Evolutionary conservation across 1,284 basidiomycete genomes (phyloP).

Genomic region (Leccinum subrobustum): DNA sequence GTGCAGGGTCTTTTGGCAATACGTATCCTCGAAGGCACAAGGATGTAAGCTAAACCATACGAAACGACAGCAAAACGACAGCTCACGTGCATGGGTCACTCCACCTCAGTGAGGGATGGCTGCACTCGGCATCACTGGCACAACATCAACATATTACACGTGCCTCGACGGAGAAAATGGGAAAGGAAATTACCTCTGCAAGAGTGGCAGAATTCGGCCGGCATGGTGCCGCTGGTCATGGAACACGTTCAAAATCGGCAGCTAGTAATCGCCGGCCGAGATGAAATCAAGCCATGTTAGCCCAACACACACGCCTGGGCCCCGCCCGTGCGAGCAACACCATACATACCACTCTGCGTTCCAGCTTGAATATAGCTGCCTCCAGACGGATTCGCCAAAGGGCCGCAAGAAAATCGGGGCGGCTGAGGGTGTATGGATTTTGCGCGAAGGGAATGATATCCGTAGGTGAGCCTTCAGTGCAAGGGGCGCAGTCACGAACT

Average conservation of each 20-base stretch:
- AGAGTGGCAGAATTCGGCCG: background rate
- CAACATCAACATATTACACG: background rate
- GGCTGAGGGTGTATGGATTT: background rate
- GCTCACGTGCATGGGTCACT: background rate
- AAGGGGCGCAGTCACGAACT: background rate
- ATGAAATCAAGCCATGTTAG: background rate
- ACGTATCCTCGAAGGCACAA: background rate
- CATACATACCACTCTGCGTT: constrained; percentile 31
- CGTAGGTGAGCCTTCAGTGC: background rate
- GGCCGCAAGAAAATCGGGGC: constrained; percentile 15
- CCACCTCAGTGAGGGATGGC: background rate
- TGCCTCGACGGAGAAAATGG: background rate
- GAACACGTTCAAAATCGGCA: constrained; percentile 27
- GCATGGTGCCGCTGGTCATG: background rate
- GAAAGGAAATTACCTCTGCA: constrained; percentile 6
- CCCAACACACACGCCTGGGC: background rate
- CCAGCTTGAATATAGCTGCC: constrained; percentile 20
- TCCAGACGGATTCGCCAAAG: constrained; percentile 23
- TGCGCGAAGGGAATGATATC: background rate
- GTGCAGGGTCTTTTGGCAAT: background rate
- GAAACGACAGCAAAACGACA: background rate
- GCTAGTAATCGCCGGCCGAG: constrained; percentile 4
- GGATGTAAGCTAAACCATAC: background rate
- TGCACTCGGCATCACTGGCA: background rate
- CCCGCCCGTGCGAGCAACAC: background rate